A percentile compares a stretch with the other conserved stretches of the same genome.
phyloP scores from a whole-genome alignment of 2,329 filamentous ascomycete genomes.

The Claviceps sorghi region DNA sequence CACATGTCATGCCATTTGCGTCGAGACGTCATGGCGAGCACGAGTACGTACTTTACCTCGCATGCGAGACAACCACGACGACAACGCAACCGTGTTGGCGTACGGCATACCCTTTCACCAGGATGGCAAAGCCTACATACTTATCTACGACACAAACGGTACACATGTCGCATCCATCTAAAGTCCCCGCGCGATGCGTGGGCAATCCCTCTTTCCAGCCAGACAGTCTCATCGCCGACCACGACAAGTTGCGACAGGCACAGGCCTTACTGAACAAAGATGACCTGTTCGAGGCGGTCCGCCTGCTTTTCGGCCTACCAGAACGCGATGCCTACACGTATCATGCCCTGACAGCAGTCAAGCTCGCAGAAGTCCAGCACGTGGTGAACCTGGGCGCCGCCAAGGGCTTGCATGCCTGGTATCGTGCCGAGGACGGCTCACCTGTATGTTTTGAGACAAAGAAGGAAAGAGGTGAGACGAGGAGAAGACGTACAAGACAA shows the following conservation, averaged over 20 bases:
- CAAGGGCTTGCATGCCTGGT: slow-evolving; percentile 36
- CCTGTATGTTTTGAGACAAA: slow-evolving; percentile 13
- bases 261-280: slow-evolving; percentile 25
- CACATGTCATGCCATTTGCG: no score
- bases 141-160: background rate
- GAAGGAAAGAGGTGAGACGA: background rate
- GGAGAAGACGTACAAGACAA: background rate
- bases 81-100: no score
- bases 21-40: no score
- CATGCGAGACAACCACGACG: no score
- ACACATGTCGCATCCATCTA: slow-evolving; percentile 15
- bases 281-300: slow-evolving; percentile 30
- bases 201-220: slow-evolving; percentile 31
- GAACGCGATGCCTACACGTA: slow-evolving; percentile 33
- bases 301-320: slow-evolving; percentile 29
- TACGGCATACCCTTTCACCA: no score
- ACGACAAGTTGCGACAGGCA: slow-evolving; percentile 22
- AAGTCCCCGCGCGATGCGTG: slow-evolving; percentile 25
- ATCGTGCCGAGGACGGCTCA: slow-evolving; percentile 23
- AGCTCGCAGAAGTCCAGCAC: slow-evolving; percentile 33
- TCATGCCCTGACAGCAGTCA: slow-evolving; percentile 36
- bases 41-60: no score
- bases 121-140: no score
- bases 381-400: slow-evolving; percentile 26
- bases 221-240: slow-evolving; percentile 23